Percentiles rank a stretch among this genome's conserved stretches.
Evolutionary conservation across 2,329 filamentous ascomycete species (phyloP).

Genomic region (Thelonectria discophora): DNA sequence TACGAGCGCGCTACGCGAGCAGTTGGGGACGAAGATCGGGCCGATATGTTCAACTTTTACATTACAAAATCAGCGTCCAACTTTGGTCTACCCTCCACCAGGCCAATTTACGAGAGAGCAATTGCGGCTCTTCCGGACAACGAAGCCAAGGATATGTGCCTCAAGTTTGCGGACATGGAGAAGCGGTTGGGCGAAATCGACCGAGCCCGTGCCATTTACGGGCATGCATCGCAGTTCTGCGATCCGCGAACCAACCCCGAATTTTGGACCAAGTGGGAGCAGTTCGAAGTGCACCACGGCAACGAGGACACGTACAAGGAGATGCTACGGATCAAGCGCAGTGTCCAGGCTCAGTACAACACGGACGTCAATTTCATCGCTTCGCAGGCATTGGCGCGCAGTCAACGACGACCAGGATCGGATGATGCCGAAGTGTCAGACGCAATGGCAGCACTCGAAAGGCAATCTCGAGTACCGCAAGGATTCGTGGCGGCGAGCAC

Average conservation of each 20-base stretch:
- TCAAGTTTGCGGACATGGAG: constrained; percentile 99
- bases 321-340: constrained; percentile 97
- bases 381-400: constrained; percentile 88
- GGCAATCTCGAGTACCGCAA: constrained; percentile 85
- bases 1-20: constrained; percentile 96
- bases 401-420: constrained; percentile 69
- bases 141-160: constrained; percentile 96
- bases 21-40: constrained; percentile 91
- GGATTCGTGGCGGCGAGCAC: constrained; percentile 92
- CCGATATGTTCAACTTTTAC: constrained; percentile 99
- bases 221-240: constrained; percentile 96
- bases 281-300: constrained; percentile 95
- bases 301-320: constrained; percentile 99
- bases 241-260: constrained; percentile 88
- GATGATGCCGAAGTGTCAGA: constrained; percentile 67
- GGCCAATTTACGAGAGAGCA: constrained; percentile 95
- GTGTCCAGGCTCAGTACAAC: constrained; percentile 97
- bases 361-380: constrained; percentile 99
- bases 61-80: constrained; percentile 99
- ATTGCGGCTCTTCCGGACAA: constrained; percentile 92
- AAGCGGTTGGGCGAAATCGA: constrained; percentile 92
- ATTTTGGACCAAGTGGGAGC: constrained; percentile 98
- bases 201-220: constrained; percentile 92
- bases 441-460: constrained; percentile 89
- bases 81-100: constrained; percentile 93